Percentiles rank a stretch among this genome's conserved stretches.
phyloP scores from a whole-genome alignment of 2,329 filamentous ascomycete species.

The Colletotrichum musicola region DNA sequence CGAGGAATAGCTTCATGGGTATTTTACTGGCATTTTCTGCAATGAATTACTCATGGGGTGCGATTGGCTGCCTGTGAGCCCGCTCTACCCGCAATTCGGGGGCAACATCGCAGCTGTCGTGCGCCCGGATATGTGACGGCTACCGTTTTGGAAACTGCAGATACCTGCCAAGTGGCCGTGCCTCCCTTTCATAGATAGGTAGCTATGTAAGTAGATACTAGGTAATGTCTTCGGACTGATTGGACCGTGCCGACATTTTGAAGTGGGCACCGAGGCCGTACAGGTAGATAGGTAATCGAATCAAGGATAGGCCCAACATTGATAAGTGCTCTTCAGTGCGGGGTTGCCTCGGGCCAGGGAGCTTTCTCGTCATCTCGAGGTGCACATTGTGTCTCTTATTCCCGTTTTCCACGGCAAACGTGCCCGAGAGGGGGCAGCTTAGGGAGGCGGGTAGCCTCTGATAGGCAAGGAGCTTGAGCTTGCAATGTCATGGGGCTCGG shows the following conservation, averaged over 20 bases:
- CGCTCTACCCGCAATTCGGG: background rate
- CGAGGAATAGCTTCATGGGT: no score
- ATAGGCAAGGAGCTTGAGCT: no score
- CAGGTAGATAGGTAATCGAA: background rate
- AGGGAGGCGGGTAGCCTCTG: no score
- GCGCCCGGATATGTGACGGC: no score
- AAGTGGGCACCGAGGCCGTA: slow-evolving; percentile 29
- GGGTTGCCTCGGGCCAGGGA: slow-evolving; percentile 19
- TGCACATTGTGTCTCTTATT: background rate
- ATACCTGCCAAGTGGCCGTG: background rate
- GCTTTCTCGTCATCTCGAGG: background rate
- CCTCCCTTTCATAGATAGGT: background rate
- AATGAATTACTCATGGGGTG: no score
- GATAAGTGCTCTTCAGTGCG: slow-evolving; percentile 13
- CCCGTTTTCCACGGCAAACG: background rate
- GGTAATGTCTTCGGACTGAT: slow-evolving; percentile 7
- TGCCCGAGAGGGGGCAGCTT: background rate
- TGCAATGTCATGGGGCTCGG: no score
- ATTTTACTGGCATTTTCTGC: no score
- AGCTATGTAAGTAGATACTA: background rate
- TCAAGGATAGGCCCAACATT: slow-evolving; percentile 16
- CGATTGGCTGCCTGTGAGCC: no score
- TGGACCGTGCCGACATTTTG: background rate
- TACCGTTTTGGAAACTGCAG: background rate
- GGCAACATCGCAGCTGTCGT: background rate